These are phyloP conservation scores for Citrullus amarus DNA, from an alignment of 306 rosid genomes.

Conservation along the genomic window DNA sequence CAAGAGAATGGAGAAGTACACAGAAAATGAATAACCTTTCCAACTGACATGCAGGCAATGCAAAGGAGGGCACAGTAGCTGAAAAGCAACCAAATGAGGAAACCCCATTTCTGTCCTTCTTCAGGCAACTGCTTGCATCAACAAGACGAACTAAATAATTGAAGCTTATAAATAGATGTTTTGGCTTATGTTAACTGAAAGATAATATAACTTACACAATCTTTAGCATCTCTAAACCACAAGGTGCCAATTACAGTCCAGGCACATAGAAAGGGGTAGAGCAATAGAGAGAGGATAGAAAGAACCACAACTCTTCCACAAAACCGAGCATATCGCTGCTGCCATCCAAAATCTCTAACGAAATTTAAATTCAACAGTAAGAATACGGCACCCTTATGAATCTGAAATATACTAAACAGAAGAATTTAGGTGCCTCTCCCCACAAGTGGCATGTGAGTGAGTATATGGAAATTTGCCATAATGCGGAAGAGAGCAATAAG, in stretches of 20 bases:
- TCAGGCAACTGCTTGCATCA: constrained; percentile 47
- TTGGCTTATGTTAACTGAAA: not conserved
- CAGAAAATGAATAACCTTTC: constrained; percentile 50
- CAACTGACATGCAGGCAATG: constrained; percentile 67
- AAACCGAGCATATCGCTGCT: constrained; percentile 92
- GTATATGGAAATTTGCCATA: not conserved
- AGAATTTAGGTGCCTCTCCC: not conserved
- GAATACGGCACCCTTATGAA: not conserved
- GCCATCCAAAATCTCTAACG: constrained; percentile 88
- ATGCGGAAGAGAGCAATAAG: not conserved
- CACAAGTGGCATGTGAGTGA: not conserved
- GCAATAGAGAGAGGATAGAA: constrained; percentile 61
- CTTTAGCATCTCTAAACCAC: constrained; percentile 70
- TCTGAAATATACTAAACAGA: not conserved
- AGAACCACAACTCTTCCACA: constrained; percentile 88
- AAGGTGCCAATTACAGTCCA: constrained; percentile 89
- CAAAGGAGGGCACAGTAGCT: constrained; percentile 86
- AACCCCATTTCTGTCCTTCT: constrained; percentile 96
- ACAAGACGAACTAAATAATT: not conserved
- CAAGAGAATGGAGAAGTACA: not conserved
- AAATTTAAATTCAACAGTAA: constrained; percentile 11
- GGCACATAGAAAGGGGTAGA: constrained; percentile 92
- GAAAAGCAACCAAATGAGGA: constrained; percentile 94
- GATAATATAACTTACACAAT: constrained; percentile 52
- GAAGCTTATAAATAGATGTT: not conserved